Evolutionary conservation across 331 rosid genomes (phyloP).

Genomic region (Quercus tomentella): DNA sequence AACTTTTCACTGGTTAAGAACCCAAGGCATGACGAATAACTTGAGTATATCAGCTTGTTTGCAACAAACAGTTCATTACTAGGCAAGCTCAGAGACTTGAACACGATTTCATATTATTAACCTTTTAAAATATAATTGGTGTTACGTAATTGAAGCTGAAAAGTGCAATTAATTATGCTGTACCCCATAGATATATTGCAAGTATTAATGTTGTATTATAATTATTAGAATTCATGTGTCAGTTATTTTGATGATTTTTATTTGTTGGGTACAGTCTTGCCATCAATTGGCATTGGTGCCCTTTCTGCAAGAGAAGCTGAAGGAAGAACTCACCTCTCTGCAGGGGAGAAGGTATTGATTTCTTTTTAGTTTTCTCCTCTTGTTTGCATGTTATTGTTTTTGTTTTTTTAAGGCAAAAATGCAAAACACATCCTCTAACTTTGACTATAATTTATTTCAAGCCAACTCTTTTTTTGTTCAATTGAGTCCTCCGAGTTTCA

Average conservation of each 20-base stretch:
- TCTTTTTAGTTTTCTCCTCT: not conserved
- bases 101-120: too few relatives aligned
- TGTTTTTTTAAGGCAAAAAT: not conserved
- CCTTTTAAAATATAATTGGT: too few relatives aligned
- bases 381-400: conserved; percentile 3
- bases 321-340: conserved; percentile 79
- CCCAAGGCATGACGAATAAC: too few relatives aligned
- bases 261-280: conserved; percentile 63
- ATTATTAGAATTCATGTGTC: not conserved
- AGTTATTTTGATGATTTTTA: not conserved
- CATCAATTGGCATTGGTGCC: conserved; percentile 89
- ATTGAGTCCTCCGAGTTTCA: too few relatives aligned
- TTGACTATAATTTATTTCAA: too few relatives aligned
- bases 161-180: not conserved
- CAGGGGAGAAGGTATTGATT: conserved; percentile 77
- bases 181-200: not conserved
- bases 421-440: too few relatives aligned
- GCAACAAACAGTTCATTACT: too few relatives aligned
- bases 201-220: not conserved
- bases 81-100: too few relatives aligned
- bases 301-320: conserved; percentile 97
- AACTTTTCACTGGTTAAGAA: too few relatives aligned
- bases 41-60: too few relatives aligned
- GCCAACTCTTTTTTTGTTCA: too few relatives aligned
- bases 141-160: too few relatives aligned